Evolutionary conservation across 768 basidiomycete species (phyloP).

Genomic region (Phanerochaete carnosa): DNA sequence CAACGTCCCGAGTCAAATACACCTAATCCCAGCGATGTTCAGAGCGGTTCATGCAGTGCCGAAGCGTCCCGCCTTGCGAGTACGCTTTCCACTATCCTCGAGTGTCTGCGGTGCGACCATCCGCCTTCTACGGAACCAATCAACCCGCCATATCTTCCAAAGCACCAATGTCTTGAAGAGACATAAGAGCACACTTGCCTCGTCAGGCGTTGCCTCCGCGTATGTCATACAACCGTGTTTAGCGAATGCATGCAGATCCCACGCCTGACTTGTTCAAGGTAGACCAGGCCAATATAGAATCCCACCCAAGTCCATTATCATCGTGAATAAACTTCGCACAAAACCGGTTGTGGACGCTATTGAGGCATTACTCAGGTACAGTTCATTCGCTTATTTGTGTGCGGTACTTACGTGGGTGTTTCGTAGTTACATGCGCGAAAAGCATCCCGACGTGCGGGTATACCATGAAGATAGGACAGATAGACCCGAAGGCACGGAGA

Average conservation of each 20-base stretch:
- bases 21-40: background rate
- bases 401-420: background rate
- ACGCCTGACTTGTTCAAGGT: constrained; percentile 7
- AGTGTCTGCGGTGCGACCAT: background rate
- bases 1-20: background rate
- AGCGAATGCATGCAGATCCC: background rate
- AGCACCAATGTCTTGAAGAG: background rate
- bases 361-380: constrained; percentile 67
- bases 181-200: background rate
- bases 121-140: background rate
- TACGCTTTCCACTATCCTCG: background rate
- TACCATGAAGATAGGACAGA: constrained; percentile 39
- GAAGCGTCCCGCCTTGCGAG: background rate
- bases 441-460: constrained; percentile 29
- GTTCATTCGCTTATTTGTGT: constrained; percentile 2
- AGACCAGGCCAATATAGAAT: constrained; percentile 14
- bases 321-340: constrained; percentile 81
- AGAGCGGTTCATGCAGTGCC: background rate
- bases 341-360: constrained; percentile 75
- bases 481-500: constrained; percentile 43
- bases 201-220: background rate
- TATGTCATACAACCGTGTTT: background rate
- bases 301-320: constrained; percentile 61
- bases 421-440: constrained; percentile 25
- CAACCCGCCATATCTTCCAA: background rate